Evolutionary conservation across 2,329 filamentous ascomycete genomes (phyloP), one percentile per base, ranked within the genome.

Genomic region (Ophioceras dolichostomum): DNA sequence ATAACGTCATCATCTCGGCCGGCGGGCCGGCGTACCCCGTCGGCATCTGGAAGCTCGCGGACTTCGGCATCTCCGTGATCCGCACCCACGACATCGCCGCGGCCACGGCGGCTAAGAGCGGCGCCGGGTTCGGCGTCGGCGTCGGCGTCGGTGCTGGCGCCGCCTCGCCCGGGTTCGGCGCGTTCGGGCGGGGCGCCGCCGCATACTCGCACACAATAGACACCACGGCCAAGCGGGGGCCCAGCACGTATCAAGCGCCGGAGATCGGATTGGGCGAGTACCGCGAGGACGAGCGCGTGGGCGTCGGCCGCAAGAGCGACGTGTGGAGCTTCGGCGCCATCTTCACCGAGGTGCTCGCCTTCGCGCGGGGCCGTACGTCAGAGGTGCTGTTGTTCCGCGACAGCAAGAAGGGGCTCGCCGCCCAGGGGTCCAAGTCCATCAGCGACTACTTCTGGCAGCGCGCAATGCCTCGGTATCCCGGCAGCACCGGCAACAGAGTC

Each of bases 51-150:
- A 43, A 43, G 6, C 17, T 43, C 2, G 38, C 32, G 16, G 41
- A 43, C n/a, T 43, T 43, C 12, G 41, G 41, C 5, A 43, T 43
- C 10, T 43, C 41, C 1, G 41, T 43, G 20, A 32, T 43, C 14
- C 19, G 32, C 2, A 36, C n/a, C n/a, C n/a, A n/a, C n/a, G n/a
- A n/a, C n/a, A n/a, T n/a, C n/a, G n/a, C n/a, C n/a, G n/a, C n/a
- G n/a, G n/a, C n/a, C n/a, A n/a, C n/a, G n/a, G n/a, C n/a, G n/a
- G n/a, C n/a, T n/a, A n/a, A n/a, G n/a, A n/a, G n/a, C n/a, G n/a
- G n/a, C n/a, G n/a, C n/a, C n/a, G n/a, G n/a, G n/a, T n/a, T n/a
- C n/a, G n/a, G n/a, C n/a, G n/a, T n/a, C n/a, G n/a, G n/a, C n/a
- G n/a, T n/a, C n/a, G n/a, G n/a, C n/a, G n/a, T n/a, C n/a, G n/a